A percentile compares a stretch with the other conserved stretches of the same genome.
Evolutionary conservation across 345 rosid genomes (phyloP).

Genomic region (Salix koriyanagi): DNA sequence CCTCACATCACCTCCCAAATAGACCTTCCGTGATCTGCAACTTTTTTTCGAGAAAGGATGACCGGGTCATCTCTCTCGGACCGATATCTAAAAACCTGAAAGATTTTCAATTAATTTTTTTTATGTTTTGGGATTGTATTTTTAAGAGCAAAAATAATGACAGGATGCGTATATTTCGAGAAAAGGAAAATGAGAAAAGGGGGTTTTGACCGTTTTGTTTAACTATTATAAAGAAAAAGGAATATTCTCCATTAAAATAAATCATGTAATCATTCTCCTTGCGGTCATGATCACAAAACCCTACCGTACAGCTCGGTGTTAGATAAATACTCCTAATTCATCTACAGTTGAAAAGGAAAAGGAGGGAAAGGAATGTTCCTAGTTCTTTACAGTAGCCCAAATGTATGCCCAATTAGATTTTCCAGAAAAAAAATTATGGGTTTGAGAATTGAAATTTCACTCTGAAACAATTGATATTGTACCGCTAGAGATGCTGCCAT

Average conservation of each 20-base stretch:
- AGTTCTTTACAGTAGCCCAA: constrained; percentile 32
- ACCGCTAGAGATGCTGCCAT: constrained; percentile 70
- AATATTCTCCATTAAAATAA: constrained; percentile 1
- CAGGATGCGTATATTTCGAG: too few relatives aligned
- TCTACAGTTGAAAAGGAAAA: not conserved
- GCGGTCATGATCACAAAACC: constrained; percentile 22
- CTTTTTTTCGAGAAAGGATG: not conserved
- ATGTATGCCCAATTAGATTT: constrained; percentile 4
- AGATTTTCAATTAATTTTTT: too few relatives aligned
- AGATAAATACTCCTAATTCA: constrained; percentile 3
- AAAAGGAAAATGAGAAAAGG: not conserved
- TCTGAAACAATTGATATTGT: constrained; percentile 49
- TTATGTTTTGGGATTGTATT: too few relatives aligned
- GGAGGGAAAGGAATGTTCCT: not conserved
- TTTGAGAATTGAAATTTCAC: constrained; percentile 16
- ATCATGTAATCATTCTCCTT: constrained; percentile 24
- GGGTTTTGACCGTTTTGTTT: too few relatives aligned
- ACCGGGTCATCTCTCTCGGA: not conserved
- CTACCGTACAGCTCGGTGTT: constrained; percentile 33
- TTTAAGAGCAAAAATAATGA: too few relatives aligned
- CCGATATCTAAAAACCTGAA: too few relatives aligned
- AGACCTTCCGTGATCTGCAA: not conserved
- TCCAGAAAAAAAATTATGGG: not conserved
- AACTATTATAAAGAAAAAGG: not conserved
- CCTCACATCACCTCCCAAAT: not conserved